Evolutionary conservation across 2,329 filamentous ascomycete species (phyloP).

Genomic region (Penicillium corylophilum): DNA sequence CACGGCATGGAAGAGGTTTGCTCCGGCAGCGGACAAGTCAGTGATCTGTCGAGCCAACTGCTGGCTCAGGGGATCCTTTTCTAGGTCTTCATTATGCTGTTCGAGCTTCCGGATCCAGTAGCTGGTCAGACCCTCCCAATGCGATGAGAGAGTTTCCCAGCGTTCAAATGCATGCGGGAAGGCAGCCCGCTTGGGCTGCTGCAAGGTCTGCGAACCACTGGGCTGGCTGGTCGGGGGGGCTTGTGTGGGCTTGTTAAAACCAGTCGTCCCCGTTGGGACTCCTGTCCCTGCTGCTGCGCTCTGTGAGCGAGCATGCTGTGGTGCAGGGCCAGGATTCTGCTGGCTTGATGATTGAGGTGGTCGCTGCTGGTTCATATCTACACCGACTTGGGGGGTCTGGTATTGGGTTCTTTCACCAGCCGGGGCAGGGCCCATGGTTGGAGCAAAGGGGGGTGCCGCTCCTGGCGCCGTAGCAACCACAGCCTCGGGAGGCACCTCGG

Average conservation of each 20-base stretch:
- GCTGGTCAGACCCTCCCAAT: slow-evolving; percentile 95
- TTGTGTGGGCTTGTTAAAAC: slow-evolving; percentile 27
- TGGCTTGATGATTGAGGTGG: slow-evolving; percentile 18
- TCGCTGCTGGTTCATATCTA: slow-evolving; percentile 13
- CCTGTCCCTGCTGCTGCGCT: slow-evolving; percentile 17
- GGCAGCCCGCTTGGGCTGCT: slow-evolving; percentile 55
- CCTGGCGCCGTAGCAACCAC: slow-evolving; percentile 10
- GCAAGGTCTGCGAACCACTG: slow-evolving; percentile 32
- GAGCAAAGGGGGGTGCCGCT: slow-evolving; percentile 11
- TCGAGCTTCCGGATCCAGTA: slow-evolving; percentile 96
- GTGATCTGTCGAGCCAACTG: slow-evolving; percentile 93
- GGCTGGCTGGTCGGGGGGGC: slow-evolving; percentile 26
- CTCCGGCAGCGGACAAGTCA: slow-evolving; percentile 93
- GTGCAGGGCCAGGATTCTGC: slow-evolving; percentile 26
- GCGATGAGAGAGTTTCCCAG: slow-evolving; percentile 94
- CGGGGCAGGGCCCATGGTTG: slow-evolving; percentile 11
- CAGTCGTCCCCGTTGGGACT: slow-evolving; percentile 18
- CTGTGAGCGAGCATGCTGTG: slow-evolving; percentile 23
- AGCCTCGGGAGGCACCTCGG: slow-evolving; percentile 15
- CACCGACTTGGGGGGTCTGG: slow-evolving; percentile 9
- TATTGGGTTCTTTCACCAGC: slow-evolving; percentile 11
- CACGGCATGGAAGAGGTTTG: slow-evolving; percentile 95
- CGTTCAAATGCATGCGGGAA: slow-evolving; percentile 97
- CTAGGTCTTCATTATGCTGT: slow-evolving; percentile 82
- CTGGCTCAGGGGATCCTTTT: slow-evolving; percentile 76